Base-by-base conservation (phyloP, 2,329 filamentous ascomycete genomes). In the Phialophora macrospora region DNA sequence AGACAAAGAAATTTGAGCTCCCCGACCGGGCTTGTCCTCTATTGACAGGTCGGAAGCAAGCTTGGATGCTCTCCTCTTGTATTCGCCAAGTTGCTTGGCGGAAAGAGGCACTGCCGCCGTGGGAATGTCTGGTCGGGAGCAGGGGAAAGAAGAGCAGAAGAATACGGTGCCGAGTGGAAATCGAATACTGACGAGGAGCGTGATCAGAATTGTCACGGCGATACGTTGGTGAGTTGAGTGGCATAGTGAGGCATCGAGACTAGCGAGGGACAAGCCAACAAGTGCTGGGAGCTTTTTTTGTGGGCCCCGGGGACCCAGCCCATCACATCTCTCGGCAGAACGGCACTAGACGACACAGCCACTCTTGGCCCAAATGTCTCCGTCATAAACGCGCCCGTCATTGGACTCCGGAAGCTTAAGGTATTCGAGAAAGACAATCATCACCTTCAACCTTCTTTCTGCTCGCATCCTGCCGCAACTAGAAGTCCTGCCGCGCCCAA, bases 301-400 rank as follows among this genome's bases (percentile, higher is more conserved):
- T 44, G 38, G 17, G 56, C 17, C 44, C 28, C n/a, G n/a, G n/a
- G n/a, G n/a, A n/a, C n/a, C n/a, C n/a, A 56, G 48, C 64, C 60
- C 56, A 62, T 66, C 64, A 63, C 60, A 57, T 44, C 46, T 17
- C 38, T 34, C 63, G 48, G 17, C 32, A 32, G 9, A 44, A 12
- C 2, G 28, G 28, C 61, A 54, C 64, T 62, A 66, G 34, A 11
- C 24, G 30, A 55, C 67, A 66, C 64, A 64, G 67, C 64, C 64
- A 66, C 67, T 62, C 67, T 68, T 64, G 67, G 67, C 67, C 34
- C 32, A 8, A 32, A 4, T n/a, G 52, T 34, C 52, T 30, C 52
- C 52, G 48, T 5, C 24, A 51, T 6, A 24, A 6, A 14, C 4
- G 2, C 12, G 26, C 48, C 26, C 48, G 20, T 51, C 48, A 51